A percentile compares a stretch with the other conserved stretches of the same genome.
Conservation (phyloP, 2,329 filamentous ascomycete species). For the Claviceps pazoutovae region DNA sequence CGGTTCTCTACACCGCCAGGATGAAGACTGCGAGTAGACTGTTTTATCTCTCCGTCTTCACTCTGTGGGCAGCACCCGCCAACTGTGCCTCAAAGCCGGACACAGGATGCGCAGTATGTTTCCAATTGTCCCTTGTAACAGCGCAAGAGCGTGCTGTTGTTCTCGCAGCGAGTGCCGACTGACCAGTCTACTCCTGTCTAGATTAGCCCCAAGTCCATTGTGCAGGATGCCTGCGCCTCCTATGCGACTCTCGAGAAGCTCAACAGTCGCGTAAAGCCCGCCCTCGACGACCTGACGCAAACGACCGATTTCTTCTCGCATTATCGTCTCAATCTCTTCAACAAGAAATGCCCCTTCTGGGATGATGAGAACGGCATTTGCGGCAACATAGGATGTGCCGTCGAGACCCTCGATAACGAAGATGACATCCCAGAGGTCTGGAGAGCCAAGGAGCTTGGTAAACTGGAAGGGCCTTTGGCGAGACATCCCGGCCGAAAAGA, state of each 20-base stretch:
- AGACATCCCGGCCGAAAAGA: slow-evolving; percentile 67
- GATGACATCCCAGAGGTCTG: slow-evolving; percentile 85
- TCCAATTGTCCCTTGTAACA: not conserved
- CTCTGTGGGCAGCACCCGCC: slow-evolving; percentile 36
- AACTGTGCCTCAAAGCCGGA: slow-evolving; percentile 27
- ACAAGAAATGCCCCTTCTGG: slow-evolving; percentile 95
- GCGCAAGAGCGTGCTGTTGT: not conserved
- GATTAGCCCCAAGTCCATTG: slow-evolving; percentile 79
- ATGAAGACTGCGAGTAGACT: slow-evolving; percentile 41
- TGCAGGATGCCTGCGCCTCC: slow-evolving; percentile 87
- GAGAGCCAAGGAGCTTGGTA: slow-evolving; percentile 83
- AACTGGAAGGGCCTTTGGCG: slow-evolving; percentile 82
- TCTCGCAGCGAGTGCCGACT: not conserved
- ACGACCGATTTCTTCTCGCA: slow-evolving; percentile 97
- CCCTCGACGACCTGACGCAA: slow-evolving; percentile 65
- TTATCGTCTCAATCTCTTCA: slow-evolving; percentile 88
- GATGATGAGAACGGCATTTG: slow-evolving; percentile 85
- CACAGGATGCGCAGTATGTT: slow-evolving; percentile 41
- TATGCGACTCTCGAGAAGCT: slow-evolving; percentile 80
- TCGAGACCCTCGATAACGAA: slow-evolving; percentile 89
- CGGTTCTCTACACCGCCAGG: slow-evolving; percentile 8
- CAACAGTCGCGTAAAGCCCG: slow-evolving; percentile 63
- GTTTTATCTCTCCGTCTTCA: slow-evolving; percentile 42
- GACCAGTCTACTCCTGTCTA: slow-evolving; percentile 24
- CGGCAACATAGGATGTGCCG: slow-evolving; percentile 91